Conservation (phyloP, 805 yeast genomes). For the Wickerhamiella spandovensis region DNA sequence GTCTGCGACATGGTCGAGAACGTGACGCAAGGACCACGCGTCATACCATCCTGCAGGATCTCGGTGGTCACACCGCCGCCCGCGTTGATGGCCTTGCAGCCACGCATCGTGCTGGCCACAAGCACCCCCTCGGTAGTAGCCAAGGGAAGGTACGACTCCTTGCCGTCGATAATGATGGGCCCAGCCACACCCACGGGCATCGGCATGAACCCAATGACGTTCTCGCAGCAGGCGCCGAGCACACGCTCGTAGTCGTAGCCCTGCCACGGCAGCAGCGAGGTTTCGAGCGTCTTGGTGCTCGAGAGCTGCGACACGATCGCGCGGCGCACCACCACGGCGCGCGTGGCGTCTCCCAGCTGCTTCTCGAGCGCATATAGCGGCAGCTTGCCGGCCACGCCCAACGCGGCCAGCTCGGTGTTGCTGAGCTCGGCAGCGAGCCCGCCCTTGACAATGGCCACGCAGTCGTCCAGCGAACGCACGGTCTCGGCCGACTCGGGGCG, state of each 20-base stretch:
- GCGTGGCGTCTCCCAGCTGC: slow-evolving; percentile 70
- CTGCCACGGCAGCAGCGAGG: slow-evolving; percentile 61
- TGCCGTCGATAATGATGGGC: slow-evolving; percentile 83
- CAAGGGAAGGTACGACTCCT: slow-evolving; percentile 86
- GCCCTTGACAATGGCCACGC: slow-evolving; percentile 46
- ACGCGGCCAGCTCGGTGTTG: slow-evolving; percentile 59
- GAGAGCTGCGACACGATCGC: slow-evolving; percentile 77
- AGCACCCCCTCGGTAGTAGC: slow-evolving; percentile 99
- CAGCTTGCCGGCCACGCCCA: slow-evolving; percentile 62
- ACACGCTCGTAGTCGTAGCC: slow-evolving; percentile 90
- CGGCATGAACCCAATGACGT: slow-evolving; percentile 94
- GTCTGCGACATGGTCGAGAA: slow-evolving; percentile 76
- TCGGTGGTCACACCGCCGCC: slow-evolving; percentile 96
- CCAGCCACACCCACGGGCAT: slow-evolving; percentile 97
- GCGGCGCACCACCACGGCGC: slow-evolving; percentile 92
- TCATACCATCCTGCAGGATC: slow-evolving; percentile 93
- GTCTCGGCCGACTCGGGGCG: slow-evolving; percentile 6
- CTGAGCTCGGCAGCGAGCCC: slow-evolving; percentile 56
- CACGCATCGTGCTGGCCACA: slow-evolving; percentile 97
- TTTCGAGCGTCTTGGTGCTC: slow-evolving; percentile 63
- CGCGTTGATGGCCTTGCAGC: slow-evolving; percentile 93
- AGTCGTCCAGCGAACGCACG: slow-evolving; percentile 38
- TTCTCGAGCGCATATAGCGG: slow-evolving; percentile 93
- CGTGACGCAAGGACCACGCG: slow-evolving; percentile 95
- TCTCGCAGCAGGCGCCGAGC: slow-evolving; percentile 97